Conservation (phyloP, 345 rosid species). For the Gynandropsis gynandra region DNA sequence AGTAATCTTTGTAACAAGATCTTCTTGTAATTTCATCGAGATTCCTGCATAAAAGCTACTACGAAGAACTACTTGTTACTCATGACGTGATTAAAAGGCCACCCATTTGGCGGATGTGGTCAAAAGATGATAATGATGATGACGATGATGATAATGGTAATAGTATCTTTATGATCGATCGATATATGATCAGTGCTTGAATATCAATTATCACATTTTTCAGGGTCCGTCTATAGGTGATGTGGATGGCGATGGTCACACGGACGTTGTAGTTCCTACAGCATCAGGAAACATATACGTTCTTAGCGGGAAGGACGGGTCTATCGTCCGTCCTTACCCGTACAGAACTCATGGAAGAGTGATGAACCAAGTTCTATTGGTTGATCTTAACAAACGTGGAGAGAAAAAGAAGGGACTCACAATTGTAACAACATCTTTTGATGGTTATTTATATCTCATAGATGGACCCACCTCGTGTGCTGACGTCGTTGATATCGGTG, state of each 20-base stretch:
- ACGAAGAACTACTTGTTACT: too few species aligned
- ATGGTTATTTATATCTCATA: slow-evolving; percentile 92
- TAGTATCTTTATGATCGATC: slow-evolving; percentile 1
- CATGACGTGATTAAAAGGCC: too few species aligned
- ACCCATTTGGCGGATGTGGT: too few species aligned
- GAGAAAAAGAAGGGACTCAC: slow-evolving; percentile 85
- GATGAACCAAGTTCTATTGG: slow-evolving; percentile 95
- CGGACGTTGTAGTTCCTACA: slow-evolving; percentile 91
- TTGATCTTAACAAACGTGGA: slow-evolving; percentile 71
- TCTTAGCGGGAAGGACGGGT: slow-evolving; percentile 94
- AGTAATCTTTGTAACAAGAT: too few species aligned
- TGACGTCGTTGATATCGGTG: slow-evolving; percentile 96
- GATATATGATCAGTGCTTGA: slow-evolving; percentile 15
- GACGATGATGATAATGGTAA: too few species aligned
- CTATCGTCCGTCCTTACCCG: slow-evolving; percentile 79
- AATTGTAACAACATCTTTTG: slow-evolving; percentile 87
- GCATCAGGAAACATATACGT: slow-evolving; percentile 86
- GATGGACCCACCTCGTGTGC: slow-evolving; percentile 97
- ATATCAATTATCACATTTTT: slow-evolving; percentile 20
- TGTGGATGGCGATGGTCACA: slow-evolving; percentile 93
- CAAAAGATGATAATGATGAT: too few species aligned
- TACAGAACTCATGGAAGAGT: slow-evolving; percentile 98
- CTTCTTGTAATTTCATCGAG: too few species aligned
- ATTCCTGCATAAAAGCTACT: too few species aligned
- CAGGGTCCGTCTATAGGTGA: slow-evolving; percentile 94